A percentile compares a stretch with the other conserved stretches of the same genome.
phyloP scores from a whole-genome alignment of 2,329 filamentous ascomycete genomes.

The Phialophora tarda region DNA sequence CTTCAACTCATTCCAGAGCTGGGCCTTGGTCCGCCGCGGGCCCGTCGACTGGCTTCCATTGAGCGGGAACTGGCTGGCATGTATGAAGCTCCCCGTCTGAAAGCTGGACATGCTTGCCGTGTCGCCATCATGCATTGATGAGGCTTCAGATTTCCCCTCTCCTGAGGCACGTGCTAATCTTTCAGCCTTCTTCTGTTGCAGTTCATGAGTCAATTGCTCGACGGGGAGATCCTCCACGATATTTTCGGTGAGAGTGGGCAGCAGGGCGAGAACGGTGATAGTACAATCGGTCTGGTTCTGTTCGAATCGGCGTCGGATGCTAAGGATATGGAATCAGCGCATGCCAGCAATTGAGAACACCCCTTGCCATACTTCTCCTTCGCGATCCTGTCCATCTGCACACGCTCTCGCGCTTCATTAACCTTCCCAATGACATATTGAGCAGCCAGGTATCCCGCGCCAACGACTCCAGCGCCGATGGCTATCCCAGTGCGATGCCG shows the following conservation, averaged over 20 bases:
- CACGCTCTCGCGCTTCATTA: constrained; percentile 89
- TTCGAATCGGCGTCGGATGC: constrained; percentile 92
- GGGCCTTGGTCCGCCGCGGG: constrained; percentile 78
- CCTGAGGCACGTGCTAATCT: constrained; percentile 55
- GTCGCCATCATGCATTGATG: constrained; percentile 83
- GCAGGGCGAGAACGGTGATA: constrained; percentile 92
- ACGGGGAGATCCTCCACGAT: constrained; percentile 87
- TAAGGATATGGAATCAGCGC: constrained; percentile 48
- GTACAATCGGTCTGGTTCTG: constrained; percentile 99
- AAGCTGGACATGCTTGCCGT: constrained; percentile 75
- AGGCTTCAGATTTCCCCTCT: constrained; percentile 62
- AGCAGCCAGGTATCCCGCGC: constrained; percentile 86
- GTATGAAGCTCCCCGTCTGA: constrained; percentile 80
- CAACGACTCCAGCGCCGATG: constrained; percentile 83
- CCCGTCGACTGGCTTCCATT: constrained; percentile 48
- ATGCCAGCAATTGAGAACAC: constrained; percentile 4
- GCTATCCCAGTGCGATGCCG: constrained; percentile 90
- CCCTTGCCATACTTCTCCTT: constrained; percentile 80
- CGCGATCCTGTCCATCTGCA: constrained; percentile 93
- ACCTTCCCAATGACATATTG: constrained; percentile 94
- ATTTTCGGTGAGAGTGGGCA: constrained; percentile 89
- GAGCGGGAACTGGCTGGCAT: constrained; percentile 74
- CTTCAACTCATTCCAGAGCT: constrained; percentile 97
- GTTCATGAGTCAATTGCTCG: constrained; percentile 88
- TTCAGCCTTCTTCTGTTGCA: constrained; percentile 89